A percentile compares a stretch with the other conserved stretches of the same genome.
These are phyloP conservation scores for Linum trigynum DNA, from an alignment of 345 rosid species.

Conservation along the genomic window DNA sequence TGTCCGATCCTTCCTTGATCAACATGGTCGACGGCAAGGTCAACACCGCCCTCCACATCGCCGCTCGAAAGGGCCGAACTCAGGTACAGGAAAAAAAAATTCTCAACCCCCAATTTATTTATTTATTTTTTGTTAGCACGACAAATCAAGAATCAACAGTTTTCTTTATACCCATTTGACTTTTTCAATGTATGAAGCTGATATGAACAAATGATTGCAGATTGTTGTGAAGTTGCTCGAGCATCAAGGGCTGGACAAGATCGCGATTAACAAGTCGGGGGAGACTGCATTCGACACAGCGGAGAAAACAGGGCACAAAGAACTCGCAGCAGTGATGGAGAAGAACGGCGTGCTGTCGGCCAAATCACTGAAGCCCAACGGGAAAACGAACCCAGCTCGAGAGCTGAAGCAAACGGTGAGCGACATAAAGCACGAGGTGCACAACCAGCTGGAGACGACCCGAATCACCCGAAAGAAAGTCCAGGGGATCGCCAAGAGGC, in stretches of 20 bases:
- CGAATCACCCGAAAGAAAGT: slow-evolving; percentile 54
- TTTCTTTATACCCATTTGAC: not conserved
- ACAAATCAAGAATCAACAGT: too few species aligned
- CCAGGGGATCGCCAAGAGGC: slow-evolving; percentile 68
- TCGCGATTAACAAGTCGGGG: slow-evolving; percentile 45
- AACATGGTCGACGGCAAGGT: slow-evolving; percentile 70
- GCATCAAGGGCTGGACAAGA: slow-evolving; percentile 38
- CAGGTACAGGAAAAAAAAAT: slow-evolving; percentile 36
- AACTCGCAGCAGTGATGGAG: slow-evolving; percentile 39
- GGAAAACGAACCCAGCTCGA: slow-evolving; percentile 28
- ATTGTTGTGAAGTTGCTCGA: slow-evolving; percentile 39
- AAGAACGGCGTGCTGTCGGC: slow-evolving; percentile 47
- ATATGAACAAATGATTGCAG: slow-evolving; percentile 32
- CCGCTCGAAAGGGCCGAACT: slow-evolving; percentile 51
- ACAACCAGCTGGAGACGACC: slow-evolving; percentile 69
- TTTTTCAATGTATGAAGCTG: not conserved
- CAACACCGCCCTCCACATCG: slow-evolving; percentile 77
- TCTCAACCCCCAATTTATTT: not conserved
- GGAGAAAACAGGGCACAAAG: slow-evolving; percentile 43
- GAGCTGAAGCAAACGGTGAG: slow-evolving; percentile 80
- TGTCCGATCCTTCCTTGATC: slow-evolving; percentile 35
- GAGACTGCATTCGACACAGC: slow-evolving; percentile 74
- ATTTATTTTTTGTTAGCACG: too few species aligned
- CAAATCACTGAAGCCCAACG: slow-evolving; percentile 40
- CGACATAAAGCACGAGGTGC: slow-evolving; percentile 80